A percentile compares a stretch with the other conserved stretches of the same genome.
phyloP scores from a whole-genome alignment of 352 stramenopile genomes.

The Globisporangium abappressorium region DNA sequence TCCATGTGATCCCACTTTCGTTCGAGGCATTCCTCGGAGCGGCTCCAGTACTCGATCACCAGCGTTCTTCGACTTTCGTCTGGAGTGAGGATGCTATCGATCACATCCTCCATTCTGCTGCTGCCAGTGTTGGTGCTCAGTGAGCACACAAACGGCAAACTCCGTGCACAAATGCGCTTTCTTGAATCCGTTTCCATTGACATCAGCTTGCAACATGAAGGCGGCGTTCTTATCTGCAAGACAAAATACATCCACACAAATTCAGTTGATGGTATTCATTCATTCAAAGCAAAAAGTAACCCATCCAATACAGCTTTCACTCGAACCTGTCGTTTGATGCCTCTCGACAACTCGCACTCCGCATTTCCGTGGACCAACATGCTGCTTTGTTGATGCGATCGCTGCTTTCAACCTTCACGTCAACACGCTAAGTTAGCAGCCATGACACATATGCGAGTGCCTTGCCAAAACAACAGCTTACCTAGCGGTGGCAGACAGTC shows the following conservation, averaged over 20 bases:
- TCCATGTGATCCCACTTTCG: constrained; percentile 33
- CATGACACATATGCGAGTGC: background rate
- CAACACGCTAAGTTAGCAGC: background rate
- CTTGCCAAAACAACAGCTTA: too few relatives aligned
- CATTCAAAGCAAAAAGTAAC: background rate
- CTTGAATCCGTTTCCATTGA: background rate
- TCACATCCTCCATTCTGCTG: background rate
- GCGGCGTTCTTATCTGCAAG: background rate
- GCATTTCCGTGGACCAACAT: background rate
- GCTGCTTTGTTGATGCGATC: background rate
- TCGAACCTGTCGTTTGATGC: background rate
- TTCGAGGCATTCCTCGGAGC: constrained; percentile 27
- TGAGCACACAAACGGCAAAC: background rate
- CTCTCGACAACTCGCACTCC: background rate
- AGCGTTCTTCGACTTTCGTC: constrained; percentile 16
- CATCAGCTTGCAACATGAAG: background rate
- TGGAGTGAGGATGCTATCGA: background rate
- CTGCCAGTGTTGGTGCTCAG: background rate
- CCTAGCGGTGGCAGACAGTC: background rate
- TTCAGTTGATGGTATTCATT: background rate
- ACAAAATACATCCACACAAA: background rate
- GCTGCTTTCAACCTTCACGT: background rate
- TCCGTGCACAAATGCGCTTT: constrained; percentile 1
- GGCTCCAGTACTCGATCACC: constrained; percentile 28
- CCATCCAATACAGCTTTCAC: background rate